Conservation (phyloP, 2,329 filamentous ascomycete genomes). For the Alternaria viburni region DNA sequence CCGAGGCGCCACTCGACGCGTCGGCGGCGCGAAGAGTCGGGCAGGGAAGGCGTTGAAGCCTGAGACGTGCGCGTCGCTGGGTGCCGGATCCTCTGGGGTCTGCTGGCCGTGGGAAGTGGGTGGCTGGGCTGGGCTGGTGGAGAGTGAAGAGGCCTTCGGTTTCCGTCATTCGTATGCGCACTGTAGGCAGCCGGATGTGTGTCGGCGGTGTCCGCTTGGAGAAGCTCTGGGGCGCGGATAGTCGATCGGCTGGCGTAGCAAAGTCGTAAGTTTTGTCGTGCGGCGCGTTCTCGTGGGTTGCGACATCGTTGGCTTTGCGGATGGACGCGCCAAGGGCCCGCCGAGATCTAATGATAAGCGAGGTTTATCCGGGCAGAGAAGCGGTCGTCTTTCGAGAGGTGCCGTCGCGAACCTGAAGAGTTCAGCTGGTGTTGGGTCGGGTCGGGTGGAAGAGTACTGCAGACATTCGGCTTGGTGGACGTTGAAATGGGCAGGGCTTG, state of each 20-base stretch:
- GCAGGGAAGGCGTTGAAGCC: background rate
- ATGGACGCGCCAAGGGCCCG: background rate
- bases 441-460: background rate
- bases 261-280: background rate
- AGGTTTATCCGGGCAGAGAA: background rate
- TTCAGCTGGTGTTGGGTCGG: background rate
- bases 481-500: background rate
- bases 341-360: background rate
- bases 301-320: background rate
- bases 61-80: background rate
- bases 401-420: background rate
- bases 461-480: background rate
- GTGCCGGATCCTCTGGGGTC: background rate
- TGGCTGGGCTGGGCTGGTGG: background rate
- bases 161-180: background rate
- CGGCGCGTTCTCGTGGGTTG: background rate
- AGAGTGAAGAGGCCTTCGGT: background rate
- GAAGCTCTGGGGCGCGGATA: background rate
- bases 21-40: background rate
- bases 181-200: background rate
- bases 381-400: accelerated
- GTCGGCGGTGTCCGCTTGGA: background rate
- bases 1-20: background rate
- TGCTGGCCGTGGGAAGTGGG: background rate
- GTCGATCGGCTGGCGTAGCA: background rate